These are phyloP conservation scores for Trichoderma oligosporum DNA, from an alignment of 2,329 filamentous ascomycete species.

Conservation along the genomic window DNA sequence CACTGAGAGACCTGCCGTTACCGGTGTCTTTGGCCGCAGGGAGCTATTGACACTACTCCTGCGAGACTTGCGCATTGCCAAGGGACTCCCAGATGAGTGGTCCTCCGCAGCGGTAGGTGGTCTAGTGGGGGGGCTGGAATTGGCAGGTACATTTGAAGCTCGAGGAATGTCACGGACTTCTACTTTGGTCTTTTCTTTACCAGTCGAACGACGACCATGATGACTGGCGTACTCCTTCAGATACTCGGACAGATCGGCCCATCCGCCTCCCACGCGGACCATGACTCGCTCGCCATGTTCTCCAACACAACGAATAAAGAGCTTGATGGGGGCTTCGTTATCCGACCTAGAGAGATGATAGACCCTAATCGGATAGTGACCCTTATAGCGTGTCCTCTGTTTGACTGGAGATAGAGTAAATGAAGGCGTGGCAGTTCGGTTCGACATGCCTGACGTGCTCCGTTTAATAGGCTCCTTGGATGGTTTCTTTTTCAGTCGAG, in stretches of 20 bases:
- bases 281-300: conserved; percentile 89
- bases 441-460: conserved; percentile 50
- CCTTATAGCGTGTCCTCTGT: conserved; percentile 46
- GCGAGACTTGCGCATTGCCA: conserved; percentile 54
- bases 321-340: conserved; percentile 83
- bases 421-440: conserved; percentile 60
- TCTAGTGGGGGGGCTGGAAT: conserved; percentile 42
- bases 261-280: conserved; percentile 97
- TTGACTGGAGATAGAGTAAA: conserved; percentile 66
- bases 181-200: conserved; percentile 48
- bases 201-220: conserved; percentile 68
- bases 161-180: conserved; percentile 53
- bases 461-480: conserved; percentile 44
- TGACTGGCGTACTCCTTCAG: conserved; percentile 89
- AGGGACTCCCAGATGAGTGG: conserved; percentile 43
- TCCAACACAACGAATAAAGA: conserved; percentile 89
- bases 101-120: conserved; percentile 41
- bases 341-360: conserved; percentile 86
- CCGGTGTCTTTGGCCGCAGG: conserved; percentile 43
- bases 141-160: conserved; percentile 28
- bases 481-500: conserved; percentile 42
- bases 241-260: conserved; percentile 94
- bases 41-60: conserved; percentile 36
- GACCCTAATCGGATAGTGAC: conserved; percentile 75
- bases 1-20: conserved; percentile 30